Base-by-base conservation (phyloP, 139 green algal species). In the Dunaliella primolecta region DNA sequence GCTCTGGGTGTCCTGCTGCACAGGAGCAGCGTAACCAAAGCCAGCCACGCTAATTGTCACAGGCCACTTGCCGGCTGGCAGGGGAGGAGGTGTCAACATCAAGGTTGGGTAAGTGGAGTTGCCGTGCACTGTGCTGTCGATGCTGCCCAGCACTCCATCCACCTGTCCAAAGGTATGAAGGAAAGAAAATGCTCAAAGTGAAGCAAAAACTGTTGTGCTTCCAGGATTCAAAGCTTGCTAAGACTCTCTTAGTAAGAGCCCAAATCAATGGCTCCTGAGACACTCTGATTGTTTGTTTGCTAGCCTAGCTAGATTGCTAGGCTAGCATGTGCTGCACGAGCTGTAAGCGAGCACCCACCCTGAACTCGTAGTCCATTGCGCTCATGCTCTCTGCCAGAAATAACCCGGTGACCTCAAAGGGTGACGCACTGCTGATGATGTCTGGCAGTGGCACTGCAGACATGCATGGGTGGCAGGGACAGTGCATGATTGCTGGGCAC, bases 21-120 rank as follows among this genome's bases (percentile, higher is more conserved):
- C 46, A 15, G 46, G 46, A 64, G 46, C 46, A 15, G 46, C 46
- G 15, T 64, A 64, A 15, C 84, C 84, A 2, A 82, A 37, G 70
- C 80, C 79, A 2, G 30, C 25, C 24, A 85, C 80, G 25, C 71
- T 71, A 21, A 88, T 32, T 27, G 29, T 55, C 1, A 88, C 70
- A 7, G 38, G 1, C 72, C 74, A 88, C 24, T 27, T 29, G 27
- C 84, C 84, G 1, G 34, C 80, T 0, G 74, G 72, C 38, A 82
- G 30, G 21, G 36, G 3, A 2, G 84, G 84, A 0, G 20, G 37
- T 25, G 46, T 83, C 31, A 55, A 76, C 1, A 29, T 83, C 1
- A 88, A 11, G 31, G 2, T 33, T 7, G 71, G 25, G 27, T 35
- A 32, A 1, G 46, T 78, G 29, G 15, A 27, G 25, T 74, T 78